These are phyloP conservation scores for Lentinula sp. DNA, from an alignment of 768 basidiomycete species.

Conservation along the genomic window DNA sequence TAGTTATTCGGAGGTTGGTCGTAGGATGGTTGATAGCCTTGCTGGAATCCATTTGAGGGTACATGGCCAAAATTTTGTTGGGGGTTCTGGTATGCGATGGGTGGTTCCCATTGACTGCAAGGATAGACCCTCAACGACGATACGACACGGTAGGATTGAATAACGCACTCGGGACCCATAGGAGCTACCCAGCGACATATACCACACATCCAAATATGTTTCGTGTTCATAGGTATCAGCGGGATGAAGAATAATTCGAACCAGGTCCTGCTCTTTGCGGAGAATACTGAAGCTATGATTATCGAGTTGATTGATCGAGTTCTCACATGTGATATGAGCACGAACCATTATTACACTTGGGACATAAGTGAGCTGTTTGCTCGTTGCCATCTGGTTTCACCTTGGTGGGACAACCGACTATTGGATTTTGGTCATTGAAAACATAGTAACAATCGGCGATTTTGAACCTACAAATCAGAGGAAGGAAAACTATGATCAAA, in stretches of 20 bases:
- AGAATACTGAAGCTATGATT: conserved; percentile 9
- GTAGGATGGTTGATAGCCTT: conserved; percentile 7
- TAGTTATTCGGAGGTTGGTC: neutral
- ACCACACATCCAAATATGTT: conserved; percentile 13
- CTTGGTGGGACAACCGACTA: conserved; percentile 5
- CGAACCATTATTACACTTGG: conserved; percentile 9
- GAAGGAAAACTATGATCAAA: neutral
- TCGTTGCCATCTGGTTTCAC: conserved; percentile 8
- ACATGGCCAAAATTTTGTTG: neutral
- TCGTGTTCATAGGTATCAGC: conserved; percentile 9
- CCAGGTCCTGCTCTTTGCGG: conserved; percentile 13
- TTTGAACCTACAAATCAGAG: neutral
- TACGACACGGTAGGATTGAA: neutral
- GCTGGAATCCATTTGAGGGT: neutral
- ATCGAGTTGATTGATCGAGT: neutral
- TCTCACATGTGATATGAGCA: neutral
- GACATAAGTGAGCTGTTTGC: conserved; percentile 6
- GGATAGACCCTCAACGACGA: neutral
- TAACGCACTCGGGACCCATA: conserved; percentile 9
- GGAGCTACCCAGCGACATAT: conserved; percentile 10
- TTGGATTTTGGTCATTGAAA: neutral
- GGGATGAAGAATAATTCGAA: conserved; percentile 14
- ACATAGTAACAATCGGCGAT: neutral
- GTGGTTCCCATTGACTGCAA: conserved; percentile 5
- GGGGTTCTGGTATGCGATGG: conserved; percentile 4